Percentiles rank a stretch among this genome's conserved stretches.
Conservation (phyloP, 495 filamentous ascomycete genomes). For the Hypomontagnella submonticulosa region DNA sequence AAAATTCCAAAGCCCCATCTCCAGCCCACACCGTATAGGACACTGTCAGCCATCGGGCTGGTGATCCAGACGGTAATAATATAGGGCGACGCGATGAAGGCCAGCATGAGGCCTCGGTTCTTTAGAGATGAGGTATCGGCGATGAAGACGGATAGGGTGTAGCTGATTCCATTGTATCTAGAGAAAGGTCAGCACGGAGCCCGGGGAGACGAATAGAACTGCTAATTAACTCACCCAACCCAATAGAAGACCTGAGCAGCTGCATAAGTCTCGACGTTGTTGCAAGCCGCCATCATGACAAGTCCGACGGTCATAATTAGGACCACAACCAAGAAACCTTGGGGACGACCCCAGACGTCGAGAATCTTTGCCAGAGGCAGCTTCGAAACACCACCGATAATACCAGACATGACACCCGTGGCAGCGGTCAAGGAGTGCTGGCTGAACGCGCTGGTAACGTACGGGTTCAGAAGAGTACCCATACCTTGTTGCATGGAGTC, state of each 20-base stretch:
- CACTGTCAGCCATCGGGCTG: slow-evolving; percentile 56
- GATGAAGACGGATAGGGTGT: slow-evolving; percentile 70
- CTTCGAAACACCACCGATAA: slow-evolving; percentile 71
- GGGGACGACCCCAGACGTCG: slow-evolving; percentile 71
- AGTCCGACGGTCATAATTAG: slow-evolving; percentile 57
- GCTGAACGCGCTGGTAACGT: slow-evolving; percentile 58
- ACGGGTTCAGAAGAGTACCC: slow-evolving; percentile 53
- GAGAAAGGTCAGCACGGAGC: slow-evolving; percentile 16
- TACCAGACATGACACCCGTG: slow-evolving; percentile 59
- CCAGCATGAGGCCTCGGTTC: slow-evolving; percentile 71
- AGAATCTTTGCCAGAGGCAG: slow-evolving; percentile 72
- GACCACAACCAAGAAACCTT: slow-evolving; percentile 54
- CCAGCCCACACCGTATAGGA: slow-evolving; percentile 62
- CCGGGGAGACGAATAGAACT: background rate
- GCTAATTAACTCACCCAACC: slow-evolving; percentile 49
- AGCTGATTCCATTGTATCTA: slow-evolving; percentile 66
- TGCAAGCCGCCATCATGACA: slow-evolving; percentile 64
- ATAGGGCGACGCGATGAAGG: slow-evolving; percentile 71
- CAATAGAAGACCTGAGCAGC: slow-evolving; percentile 67
- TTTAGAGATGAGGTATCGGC: slow-evolving; percentile 73
- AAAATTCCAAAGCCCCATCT: slow-evolving; percentile 74
- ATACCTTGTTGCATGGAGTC: slow-evolving; percentile 59
- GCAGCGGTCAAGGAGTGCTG: slow-evolving; percentile 60
- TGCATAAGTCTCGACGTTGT: slow-evolving; percentile 60
- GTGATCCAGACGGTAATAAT: slow-evolving; percentile 70